Conservation (phyloP, 108 stramenopile species). For the Epithemia pelagica region DNA sequence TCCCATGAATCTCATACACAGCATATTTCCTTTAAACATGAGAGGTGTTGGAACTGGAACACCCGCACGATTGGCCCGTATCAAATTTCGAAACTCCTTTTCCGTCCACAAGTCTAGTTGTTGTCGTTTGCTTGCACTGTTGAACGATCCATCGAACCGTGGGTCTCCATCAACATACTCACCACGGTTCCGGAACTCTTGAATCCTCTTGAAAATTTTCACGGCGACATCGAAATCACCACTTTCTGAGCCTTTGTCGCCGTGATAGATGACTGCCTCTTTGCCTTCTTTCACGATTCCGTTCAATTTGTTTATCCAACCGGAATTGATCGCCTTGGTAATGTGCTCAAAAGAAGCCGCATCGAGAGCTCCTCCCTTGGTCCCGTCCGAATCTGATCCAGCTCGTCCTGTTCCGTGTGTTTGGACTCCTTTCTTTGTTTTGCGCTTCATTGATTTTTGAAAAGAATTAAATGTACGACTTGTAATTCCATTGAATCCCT, state of each 20-base stretch:
- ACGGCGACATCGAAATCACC: slow-evolving; percentile 70
- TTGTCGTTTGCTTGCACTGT: slow-evolving; percentile 34
- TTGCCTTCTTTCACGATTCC: slow-evolving; percentile 81
- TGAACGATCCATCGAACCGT: slow-evolving; percentile 41
- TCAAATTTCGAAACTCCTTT: slow-evolving; percentile 77
- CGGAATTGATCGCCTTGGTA: slow-evolving; percentile 56
- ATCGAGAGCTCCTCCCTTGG: slow-evolving; percentile 68
- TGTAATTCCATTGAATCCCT: slow-evolving; percentile 18
- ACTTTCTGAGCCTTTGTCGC: slow-evolving; percentile 39
- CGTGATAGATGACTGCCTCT: slow-evolving; percentile 77
- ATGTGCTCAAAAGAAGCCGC: slow-evolving; percentile 50
- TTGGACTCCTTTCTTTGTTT: slow-evolving; percentile 60
- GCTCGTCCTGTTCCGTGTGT: slow-evolving; percentile 65
- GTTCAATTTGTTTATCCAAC: slow-evolving; percentile 56
- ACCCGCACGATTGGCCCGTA: slow-evolving; percentile 50
- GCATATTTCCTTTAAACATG: slow-evolving; percentile 56
- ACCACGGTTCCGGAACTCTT: slow-evolving; percentile 54
- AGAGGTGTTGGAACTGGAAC: slow-evolving; percentile 69
- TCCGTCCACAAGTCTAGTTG: slow-evolving; percentile 74
- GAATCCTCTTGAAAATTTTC: slow-evolving; percentile 78
- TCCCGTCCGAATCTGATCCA: slow-evolving; percentile 46
- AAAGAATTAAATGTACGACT: slow-evolving; percentile 60
- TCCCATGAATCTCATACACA: slow-evolving; percentile 79
- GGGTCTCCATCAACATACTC: slow-evolving; percentile 73
- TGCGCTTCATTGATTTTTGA: slow-evolving; percentile 32